phyloP scores from a whole-genome alignment of 495 filamentous ascomycete genomes.

The Hypoxylon lienhwacheense region DNA sequence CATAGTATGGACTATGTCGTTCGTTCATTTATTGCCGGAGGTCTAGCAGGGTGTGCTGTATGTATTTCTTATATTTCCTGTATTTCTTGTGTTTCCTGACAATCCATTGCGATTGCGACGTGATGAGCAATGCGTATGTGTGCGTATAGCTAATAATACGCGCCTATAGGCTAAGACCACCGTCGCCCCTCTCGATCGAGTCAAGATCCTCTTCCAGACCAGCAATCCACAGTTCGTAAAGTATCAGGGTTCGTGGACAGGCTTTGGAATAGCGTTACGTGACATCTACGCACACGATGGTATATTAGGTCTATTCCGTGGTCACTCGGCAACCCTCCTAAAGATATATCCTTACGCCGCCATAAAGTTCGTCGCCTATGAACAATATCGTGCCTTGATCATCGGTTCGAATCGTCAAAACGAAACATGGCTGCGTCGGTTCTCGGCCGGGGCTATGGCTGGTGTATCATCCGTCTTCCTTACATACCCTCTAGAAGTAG shows the following conservation, averaged over 20 bases:
- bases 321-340: constrained; percentile 90
- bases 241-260: constrained; percentile 85
- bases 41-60: constrained; percentile 85
- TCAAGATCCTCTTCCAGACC: constrained; percentile 98
- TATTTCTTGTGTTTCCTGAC: no score
- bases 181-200: constrained; percentile 92
- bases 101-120: no score
- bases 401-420: constrained; percentile 66
- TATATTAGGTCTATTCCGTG: constrained; percentile 75
- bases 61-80: no score
- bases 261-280: constrained; percentile 72
- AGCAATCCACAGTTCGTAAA: constrained; percentile 91
- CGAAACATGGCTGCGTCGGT: constrained; percentile 77
- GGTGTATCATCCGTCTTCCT: constrained; percentile 90
- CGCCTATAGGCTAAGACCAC: constrained; percentile 80
- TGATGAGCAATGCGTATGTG: no score
- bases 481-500: constrained; percentile 91
- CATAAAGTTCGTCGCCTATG: constrained; percentile 97
- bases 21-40: constrained; percentile 80
- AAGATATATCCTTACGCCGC: constrained; percentile 97
- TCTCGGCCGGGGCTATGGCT: constrained; percentile 77
- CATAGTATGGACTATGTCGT: constrained; percentile 80
- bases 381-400: constrained; percentile 79
- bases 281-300: constrained; percentile 82
- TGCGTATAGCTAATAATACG: no score